Conservation (phyloP, 1,139 yeast species). For the Fermentozyma sake region DNA sequence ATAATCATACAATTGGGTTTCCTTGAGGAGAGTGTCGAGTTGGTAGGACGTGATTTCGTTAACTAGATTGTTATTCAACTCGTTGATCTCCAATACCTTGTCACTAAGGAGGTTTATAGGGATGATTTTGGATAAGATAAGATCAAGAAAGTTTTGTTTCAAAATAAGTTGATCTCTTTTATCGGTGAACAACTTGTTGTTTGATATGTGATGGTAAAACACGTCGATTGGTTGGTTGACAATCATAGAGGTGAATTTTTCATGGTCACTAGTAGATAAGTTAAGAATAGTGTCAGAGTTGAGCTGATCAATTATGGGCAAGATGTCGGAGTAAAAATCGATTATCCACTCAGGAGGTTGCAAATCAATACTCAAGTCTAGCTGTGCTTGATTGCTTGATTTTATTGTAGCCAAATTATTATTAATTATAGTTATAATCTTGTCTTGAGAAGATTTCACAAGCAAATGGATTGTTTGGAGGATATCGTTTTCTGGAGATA, state of each 20-base stretch:
- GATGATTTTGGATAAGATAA: slow-evolving; percentile 51
- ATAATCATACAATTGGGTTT: slow-evolving; percentile 50
- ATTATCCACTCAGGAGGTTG: slow-evolving; percentile 74
- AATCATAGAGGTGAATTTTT: slow-evolving; percentile 30
- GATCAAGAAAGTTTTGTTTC: slow-evolving; percentile 56
- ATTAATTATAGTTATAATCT: slow-evolving; percentile 36
- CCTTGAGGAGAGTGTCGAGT: slow-evolving; percentile 38
- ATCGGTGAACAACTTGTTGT: slow-evolving; percentile 20
- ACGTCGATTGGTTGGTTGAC: slow-evolving; percentile 49
- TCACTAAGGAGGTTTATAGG: slow-evolving; percentile 39
- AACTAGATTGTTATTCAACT: slow-evolving; percentile 28
- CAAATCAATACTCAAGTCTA: slow-evolving; percentile 44
- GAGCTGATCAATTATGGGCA: slow-evolving; percentile 46
- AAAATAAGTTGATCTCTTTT: slow-evolving; percentile 39
- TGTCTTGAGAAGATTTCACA: slow-evolving; percentile 31
- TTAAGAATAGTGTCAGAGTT: slow-evolving; percentile 35
- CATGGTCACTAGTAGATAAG: slow-evolving; percentile 28
- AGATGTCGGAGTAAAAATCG: slow-evolving; percentile 48
- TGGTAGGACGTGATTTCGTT: slow-evolving; percentile 38
- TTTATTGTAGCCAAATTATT: slow-evolving; percentile 39
- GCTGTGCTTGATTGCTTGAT: slow-evolving; percentile 36
- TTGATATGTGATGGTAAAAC: slow-evolving; percentile 30
- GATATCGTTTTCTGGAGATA: slow-evolving; percentile 17
- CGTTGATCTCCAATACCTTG: slow-evolving; percentile 36
- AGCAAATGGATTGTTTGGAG: slow-evolving; percentile 22